Evolutionary conservation across 2,329 filamentous ascomycete species (phyloP).

Genomic region (Diaporthe caulivora): DNA sequence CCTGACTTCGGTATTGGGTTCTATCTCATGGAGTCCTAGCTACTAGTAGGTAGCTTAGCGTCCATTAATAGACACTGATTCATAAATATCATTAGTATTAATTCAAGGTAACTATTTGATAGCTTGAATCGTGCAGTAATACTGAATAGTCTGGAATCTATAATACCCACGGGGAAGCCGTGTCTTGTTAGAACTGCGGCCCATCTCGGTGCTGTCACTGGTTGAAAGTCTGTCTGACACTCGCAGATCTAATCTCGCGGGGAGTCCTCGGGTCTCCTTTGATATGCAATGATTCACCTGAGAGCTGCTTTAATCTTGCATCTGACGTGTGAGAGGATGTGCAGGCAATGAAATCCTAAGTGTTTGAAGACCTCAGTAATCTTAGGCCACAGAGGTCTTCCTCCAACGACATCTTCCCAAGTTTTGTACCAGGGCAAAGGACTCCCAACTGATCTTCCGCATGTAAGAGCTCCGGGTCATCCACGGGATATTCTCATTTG

Average conservation of each 20-base stretch:
- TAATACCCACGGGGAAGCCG: not conserved
- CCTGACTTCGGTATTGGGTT: no score
- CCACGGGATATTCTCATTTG: not conserved
- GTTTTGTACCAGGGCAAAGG: fast-evolving
- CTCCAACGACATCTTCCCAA: no score
- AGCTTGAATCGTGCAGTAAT: not conserved
- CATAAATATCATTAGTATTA: no score
- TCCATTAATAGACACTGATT: not conserved
- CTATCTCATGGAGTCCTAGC: no score
- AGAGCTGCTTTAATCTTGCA: no score
- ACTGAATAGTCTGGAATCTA: no score
- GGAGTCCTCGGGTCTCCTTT: not conserved
- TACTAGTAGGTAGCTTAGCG: no score
- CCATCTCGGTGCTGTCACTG: not conserved
- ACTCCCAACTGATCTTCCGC: not conserved
- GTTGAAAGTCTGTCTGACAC: not conserved
- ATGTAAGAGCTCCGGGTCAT: not conserved
- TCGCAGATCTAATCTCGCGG: not conserved
- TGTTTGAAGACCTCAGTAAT: not conserved
- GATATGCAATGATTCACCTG: not conserved
- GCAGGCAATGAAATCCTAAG: not conserved
- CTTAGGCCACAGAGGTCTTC: not conserved
- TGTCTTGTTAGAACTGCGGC: not conserved
- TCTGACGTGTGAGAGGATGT: no score
- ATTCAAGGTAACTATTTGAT: not conserved